These are phyloP conservation scores for Westerdykella ornata DNA, from an alignment of 2,329 filamentous ascomycete species.

Conservation along the genomic window DNA sequence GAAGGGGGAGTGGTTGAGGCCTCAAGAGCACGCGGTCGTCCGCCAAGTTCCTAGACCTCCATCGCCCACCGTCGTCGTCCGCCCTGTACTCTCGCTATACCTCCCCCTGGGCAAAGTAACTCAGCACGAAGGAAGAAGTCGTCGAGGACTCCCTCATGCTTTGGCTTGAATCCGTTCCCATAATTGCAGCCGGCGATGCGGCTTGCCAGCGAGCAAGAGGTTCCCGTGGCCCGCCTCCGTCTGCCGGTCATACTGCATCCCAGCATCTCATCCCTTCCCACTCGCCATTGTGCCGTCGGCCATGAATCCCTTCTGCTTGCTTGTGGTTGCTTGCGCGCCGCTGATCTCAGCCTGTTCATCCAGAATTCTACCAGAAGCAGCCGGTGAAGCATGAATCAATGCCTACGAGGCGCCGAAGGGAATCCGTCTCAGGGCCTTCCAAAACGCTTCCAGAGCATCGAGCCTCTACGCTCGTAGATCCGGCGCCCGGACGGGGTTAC, in stretches of 20 bases:
- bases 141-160: background rate
- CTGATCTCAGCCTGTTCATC: constrained; percentile 23
- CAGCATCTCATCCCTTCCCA: constrained; percentile 6
- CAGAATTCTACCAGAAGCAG: constrained; percentile 22
- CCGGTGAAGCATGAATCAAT: constrained; percentile 22
- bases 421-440: constrained; percentile 16
- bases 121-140: too few species aligned
- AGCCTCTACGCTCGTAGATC: background rate
- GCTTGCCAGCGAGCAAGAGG: constrained; percentile 12
- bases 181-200: constrained; percentile 13
- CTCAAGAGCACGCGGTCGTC: constrained; percentile 2
- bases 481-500: constrained; percentile 9
- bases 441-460: constrained; percentile 19
- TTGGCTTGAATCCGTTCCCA: background rate
- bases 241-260: constrained; percentile 29
- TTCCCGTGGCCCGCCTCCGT: constrained; percentile 19
- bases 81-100: constrained; percentile 6
- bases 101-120: constrained; percentile 9
- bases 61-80: constrained; percentile 11
- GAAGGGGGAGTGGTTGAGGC: constrained; percentile 21
- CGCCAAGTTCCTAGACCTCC: constrained; percentile 1
- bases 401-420: constrained; percentile 12
- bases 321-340: constrained; percentile 7
- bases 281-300: constrained; percentile 14
- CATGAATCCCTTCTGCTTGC: background rate